A percentile compares a stretch with the other conserved stretches of the same genome.
These are phyloP conservation scores for Psilocybe subaeruginosa DNA, from an alignment of 768 basidiomycete genomes.

Conservation along the genomic window DNA sequence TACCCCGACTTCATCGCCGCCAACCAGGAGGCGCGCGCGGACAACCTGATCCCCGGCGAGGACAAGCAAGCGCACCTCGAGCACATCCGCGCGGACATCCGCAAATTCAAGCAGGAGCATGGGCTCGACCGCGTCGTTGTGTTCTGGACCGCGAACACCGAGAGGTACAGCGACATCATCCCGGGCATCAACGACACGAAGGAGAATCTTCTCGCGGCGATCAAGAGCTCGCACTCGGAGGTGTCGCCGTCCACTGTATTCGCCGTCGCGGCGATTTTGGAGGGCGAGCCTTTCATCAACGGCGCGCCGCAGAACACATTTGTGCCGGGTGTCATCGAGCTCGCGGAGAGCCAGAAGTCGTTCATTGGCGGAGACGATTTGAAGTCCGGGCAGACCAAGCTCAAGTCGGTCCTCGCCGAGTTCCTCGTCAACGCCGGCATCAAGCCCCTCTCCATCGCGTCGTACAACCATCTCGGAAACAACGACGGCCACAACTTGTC, in stretches of 20 bases:
- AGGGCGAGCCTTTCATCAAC: slow-evolving; percentile 94
- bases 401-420: slow-evolving; percentile 96
- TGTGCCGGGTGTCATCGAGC: slow-evolving; percentile 91
- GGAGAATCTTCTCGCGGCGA: slow-evolving; percentile 79
- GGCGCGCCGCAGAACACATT: slow-evolving; percentile 99
- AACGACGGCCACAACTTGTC: slow-evolving; percentile 95
- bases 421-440: slow-evolving; percentile 99
- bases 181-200: slow-evolving; percentile 95
- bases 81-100: slow-evolving; percentile 90
- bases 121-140: slow-evolving; percentile 87
- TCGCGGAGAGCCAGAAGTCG: slow-evolving; percentile 85
- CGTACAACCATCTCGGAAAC: slow-evolving; percentile 99
- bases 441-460: slow-evolving; percentile 95
- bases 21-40: slow-evolving; percentile 95
- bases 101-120: slow-evolving; percentile 85
- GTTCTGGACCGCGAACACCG: slow-evolving; percentile 99
- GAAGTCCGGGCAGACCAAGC: slow-evolving; percentile 97
- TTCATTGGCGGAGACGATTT: slow-evolving; percentile 99
- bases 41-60: slow-evolving; percentile 84
- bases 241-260: slow-evolving; percentile 97
- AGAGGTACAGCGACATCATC: slow-evolving; percentile 95
- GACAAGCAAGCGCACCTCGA: slow-evolving; percentile 94
- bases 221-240: slow-evolving; percentile 86
- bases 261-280: slow-evolving; percentile 94
- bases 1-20: slow-evolving; percentile 98